These are phyloP conservation scores for Epipyxis sp. DNA, from an alignment of 108 stramenopile genomes.

Conservation along the genomic window DNA sequence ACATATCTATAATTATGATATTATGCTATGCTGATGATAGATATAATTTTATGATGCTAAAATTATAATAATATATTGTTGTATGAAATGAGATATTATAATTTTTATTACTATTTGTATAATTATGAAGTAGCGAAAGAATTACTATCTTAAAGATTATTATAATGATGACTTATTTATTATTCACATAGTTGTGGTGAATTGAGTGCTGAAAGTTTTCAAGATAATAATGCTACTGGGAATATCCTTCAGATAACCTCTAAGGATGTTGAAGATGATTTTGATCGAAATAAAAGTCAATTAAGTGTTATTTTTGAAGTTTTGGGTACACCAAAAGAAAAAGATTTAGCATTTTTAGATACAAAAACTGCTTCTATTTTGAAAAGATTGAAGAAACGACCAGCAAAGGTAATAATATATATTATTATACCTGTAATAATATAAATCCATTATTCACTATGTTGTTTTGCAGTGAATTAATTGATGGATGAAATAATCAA, in stretches of 20 bases:
- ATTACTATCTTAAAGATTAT: too few species aligned
- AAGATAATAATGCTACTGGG: not conserved
- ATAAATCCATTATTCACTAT: not conserved
- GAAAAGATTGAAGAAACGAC: not conserved
- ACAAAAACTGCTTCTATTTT: not conserved
- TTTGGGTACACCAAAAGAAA: constrained; percentile 51
- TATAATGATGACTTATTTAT: too few species aligned
- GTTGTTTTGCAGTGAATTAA: too few species aligned
- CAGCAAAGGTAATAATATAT: not conserved
- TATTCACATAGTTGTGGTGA: constrained; percentile 21
- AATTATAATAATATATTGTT: too few species aligned
- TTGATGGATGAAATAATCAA: too few species aligned
- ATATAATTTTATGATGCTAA: too few species aligned
- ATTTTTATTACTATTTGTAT: too few species aligned
- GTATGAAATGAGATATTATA: too few species aligned
- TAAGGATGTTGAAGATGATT: not conserved
- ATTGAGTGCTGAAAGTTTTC: not conserved
- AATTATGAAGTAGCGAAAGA: too few species aligned
- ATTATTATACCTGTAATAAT: not conserved
- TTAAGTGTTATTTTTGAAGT: constrained; percentile 52
- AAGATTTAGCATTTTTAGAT: constrained; percentile 48
- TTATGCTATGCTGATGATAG: too few species aligned
- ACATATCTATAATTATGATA: too few species aligned
- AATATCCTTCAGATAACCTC: not conserved
- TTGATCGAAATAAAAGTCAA: not conserved